Evolutionary conservation across 176 grass and related monocot species (phyloP).

Genomic region (Rhynchospora breviuscula): DNA sequence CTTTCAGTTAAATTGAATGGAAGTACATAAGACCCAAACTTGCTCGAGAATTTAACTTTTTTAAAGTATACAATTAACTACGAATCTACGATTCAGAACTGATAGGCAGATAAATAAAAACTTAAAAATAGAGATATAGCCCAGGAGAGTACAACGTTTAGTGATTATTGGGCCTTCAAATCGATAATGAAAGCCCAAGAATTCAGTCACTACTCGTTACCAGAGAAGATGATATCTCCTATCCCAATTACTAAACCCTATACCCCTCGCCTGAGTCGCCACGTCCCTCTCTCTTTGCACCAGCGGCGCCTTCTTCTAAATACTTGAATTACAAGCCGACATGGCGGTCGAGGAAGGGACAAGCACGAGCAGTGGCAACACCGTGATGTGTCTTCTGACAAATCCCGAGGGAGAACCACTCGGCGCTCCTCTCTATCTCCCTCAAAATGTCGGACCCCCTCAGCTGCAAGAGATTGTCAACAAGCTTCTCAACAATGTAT

Average conservation of each 20-base stretch:
- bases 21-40: too few relatives aligned
- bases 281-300: background rate
- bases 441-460: slow-evolving; percentile 63
- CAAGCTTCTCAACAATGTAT: slow-evolving; percentile 76
- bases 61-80: too few relatives aligned
- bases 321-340: background rate
- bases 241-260: background rate
- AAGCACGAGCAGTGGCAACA: slow-evolving; percentile 15
- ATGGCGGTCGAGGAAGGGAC: slow-evolving; percentile 16
- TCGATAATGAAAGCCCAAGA: too few relatives aligned
- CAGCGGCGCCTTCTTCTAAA: background rate
- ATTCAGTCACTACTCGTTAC: too few relatives aligned
- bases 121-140: too few relatives aligned
- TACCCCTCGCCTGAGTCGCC: background rate
- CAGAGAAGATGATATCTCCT: background rate
- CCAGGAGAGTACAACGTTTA: too few relatives aligned
- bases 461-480: slow-evolving; percentile 97
- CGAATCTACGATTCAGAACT: too few relatives aligned
- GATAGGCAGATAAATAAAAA: too few relatives aligned
- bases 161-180: too few relatives aligned
- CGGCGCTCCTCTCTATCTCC: slow-evolving; percentile 66
- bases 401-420: slow-evolving; percentile 71
- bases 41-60: too few relatives aligned
- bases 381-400: slow-evolving; percentile 72
- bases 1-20: too few relatives aligned